Evolutionary conservation across 2,329 filamentous ascomycete species (phyloP), one percentile per base, ranked within the genome.

Genomic region (Hirsutella rhossiliensis): DNA sequence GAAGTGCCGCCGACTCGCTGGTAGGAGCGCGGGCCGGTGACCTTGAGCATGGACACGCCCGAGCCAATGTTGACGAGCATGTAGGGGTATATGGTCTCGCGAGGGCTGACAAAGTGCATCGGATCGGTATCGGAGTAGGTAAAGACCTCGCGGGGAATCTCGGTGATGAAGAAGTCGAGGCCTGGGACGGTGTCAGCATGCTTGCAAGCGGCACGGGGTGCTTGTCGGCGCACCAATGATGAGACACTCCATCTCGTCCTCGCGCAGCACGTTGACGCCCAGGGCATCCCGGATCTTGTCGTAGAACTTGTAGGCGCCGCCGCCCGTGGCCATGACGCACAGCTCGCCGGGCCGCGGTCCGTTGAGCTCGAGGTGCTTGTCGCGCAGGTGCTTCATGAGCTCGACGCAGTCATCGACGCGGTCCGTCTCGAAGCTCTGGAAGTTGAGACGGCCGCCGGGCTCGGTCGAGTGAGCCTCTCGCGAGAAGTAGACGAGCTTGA

Each of bases 221-320:
- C 15, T 11, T 15, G 11, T 23, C 18, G 4, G 8, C 70, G 51
- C 63, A 88, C 86, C 88, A 56, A 92, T 92, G 50, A 98, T 98
- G 46, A 98, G 68, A 60, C 92, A 98, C 63, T 95, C 88, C 92
- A 98, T 98, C 67, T 98, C 92, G 57, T 98, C 92, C 64, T 97
- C 92, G 38, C 88, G 75, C 55, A 89, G 71, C 18, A 98, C 88
- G 58, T 96, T 84, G 2, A 95, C 86, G 13, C 85, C 85, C 42
- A 98, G 68, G 5, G 82, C 80, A 49, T 90, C 78, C 58, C 80
- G 82, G 54, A 98, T 87, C 62, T 80, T 82, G 61, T 97, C 88
- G 62, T 97, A 96, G 66, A 86, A 98, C 63, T 97, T 96, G 72
- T 86, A 97, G 5, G 92, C 89, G 18, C 92, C 92, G 27, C 92